Evolutionary conservation across 1,139 yeast species (phyloP).

Genomic region (Entelexis paramagnoliae): DNA sequence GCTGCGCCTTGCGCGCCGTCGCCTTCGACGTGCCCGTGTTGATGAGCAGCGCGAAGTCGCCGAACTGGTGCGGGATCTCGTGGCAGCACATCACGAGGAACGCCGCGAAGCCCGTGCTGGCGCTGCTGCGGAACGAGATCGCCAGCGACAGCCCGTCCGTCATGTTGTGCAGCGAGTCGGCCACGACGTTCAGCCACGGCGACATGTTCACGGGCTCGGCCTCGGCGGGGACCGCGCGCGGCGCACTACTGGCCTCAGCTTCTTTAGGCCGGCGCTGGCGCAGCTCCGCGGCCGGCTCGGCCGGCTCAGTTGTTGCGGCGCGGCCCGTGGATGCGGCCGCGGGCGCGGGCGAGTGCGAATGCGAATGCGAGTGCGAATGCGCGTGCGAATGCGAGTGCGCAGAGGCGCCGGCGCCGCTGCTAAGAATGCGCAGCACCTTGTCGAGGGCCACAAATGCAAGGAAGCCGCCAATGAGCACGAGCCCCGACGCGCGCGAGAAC

Average conservation of each 20-base stretch:
- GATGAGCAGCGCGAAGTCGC: constrained; percentile 57
- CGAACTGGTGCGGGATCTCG: constrained; percentile 66
- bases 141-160: constrained; percentile 64
- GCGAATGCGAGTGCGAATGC: constrained; percentile 13
- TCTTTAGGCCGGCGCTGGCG: background rate
- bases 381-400: constrained; percentile 36
- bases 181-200: constrained; percentile 51
- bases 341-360: background rate
- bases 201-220: background rate
- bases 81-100: constrained; percentile 58
- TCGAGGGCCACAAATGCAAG: constrained; percentile 47
- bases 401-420: constrained; percentile 30
- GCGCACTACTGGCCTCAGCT: background rate
- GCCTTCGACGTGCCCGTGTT: constrained; percentile 54
- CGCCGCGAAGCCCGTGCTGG: constrained; percentile 51
- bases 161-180: constrained; percentile 58
- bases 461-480: constrained; percentile 48
- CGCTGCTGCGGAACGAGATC: constrained; percentile 50
- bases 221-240: too few species aligned
- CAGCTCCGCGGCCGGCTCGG: background rate
- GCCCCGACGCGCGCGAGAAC: constrained; percentile 40
- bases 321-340: background rate
- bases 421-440: constrained; percentile 42
- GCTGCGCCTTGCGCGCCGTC: constrained; percentile 54
- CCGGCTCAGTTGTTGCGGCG: too few species aligned